A percentile compares a stretch with the other conserved stretches of the same genome.
Evolutionary conservation across 108 stramenopile species (phyloP).

Genomic region (Chaetoceros tenuissimus): DNA sequence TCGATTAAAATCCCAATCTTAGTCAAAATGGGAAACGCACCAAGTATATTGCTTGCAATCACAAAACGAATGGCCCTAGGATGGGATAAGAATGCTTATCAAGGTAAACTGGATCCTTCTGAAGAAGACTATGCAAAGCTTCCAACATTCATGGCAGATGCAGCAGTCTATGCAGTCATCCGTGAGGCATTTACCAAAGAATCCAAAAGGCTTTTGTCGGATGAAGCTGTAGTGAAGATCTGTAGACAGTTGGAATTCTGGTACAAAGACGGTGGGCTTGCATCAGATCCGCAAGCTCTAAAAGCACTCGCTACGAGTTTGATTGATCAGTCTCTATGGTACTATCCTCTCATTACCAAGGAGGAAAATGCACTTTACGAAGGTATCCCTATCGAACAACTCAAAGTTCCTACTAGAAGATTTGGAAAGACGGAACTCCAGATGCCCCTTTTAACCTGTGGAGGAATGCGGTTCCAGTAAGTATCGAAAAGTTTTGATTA

Average conservation of each 20-base stretch:
- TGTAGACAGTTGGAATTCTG: slow-evolving; percentile 45
- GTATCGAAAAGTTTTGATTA: too few species aligned
- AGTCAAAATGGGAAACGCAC: too few species aligned
- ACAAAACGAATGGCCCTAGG: neutral
- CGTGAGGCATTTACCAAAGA: neutral
- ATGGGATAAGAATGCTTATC: neutral
- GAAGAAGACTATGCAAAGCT: neutral
- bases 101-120: too few species aligned
- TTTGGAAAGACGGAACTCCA: slow-evolving; percentile 60
- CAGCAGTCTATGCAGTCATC: neutral
- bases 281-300: slow-evolving; percentile 14
- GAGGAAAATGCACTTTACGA: neutral
- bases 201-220: slow-evolving; percentile 15
- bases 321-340: slow-evolving; percentile 21
- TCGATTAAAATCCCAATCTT: too few species aligned
- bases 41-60: neutral
- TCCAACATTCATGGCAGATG: neutral
- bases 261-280: slow-evolving; percentile 15
- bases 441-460: slow-evolving; percentile 72
- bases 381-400: slow-evolving; percentile 2
- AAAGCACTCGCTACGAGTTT: slow-evolving; percentile 6
- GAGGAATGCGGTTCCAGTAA: slow-evolving; percentile 43
- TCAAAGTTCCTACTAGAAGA: slow-evolving; percentile 37
- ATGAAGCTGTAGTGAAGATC: slow-evolving; percentile 44
- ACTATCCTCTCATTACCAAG: slow-evolving; percentile 1